Base-by-base conservation (phyloP, 768 basidiomycete genomes). In the Trichaptum fuscoviolaceum region DNA sequence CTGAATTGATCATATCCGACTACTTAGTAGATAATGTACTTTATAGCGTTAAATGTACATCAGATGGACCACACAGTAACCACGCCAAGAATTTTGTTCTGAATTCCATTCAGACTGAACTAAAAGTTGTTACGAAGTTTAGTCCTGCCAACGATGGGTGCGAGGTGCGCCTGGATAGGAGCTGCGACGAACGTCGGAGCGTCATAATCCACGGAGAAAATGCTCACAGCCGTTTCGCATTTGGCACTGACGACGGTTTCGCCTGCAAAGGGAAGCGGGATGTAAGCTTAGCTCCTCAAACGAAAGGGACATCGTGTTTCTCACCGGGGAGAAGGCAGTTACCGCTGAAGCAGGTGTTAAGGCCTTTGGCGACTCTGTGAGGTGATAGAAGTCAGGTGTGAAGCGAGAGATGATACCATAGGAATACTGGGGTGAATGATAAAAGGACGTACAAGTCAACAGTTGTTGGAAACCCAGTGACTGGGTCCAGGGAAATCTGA, bases 161-260 rank as follows among this genome's bases (percentile, higher is more conserved):
- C 25, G 5, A 73, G 67, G 18, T 67, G 65, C 8, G 57, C 30
- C 63, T 73, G 72, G 17, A 73, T 59, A 3, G 71, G 74, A 34
- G 67, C 63, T n/a, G 74, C 73, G n/a, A 72, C 63, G 17, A 30
- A 67, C 18, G 65, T 62, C 0, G 74, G 75, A 20, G 75, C 75
- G 63, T 76, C 75, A 42, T 76, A 76, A 57, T 76, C 75, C 34
- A 75, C 67, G 23, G 69, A 61, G 69, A 75, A 75, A 23, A 76
- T 69, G 63, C 73, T 73, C 62, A 76, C 74, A 5, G 74, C 66
- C 0, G 74, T 72, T 69, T 69, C 42, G 68, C 75, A 75, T 23
- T 61, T 63, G 4, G 72, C 70, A 58, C 71, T 73, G 18, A 71
- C 69, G 2, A 66, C 64, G 0, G 73, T 75, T 68, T 76, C 75